Evolutionary conservation across 345 rosid genomes (phyloP), one percentile per base, ranked within the genome.

Genomic region (Punica granatum): DNA sequence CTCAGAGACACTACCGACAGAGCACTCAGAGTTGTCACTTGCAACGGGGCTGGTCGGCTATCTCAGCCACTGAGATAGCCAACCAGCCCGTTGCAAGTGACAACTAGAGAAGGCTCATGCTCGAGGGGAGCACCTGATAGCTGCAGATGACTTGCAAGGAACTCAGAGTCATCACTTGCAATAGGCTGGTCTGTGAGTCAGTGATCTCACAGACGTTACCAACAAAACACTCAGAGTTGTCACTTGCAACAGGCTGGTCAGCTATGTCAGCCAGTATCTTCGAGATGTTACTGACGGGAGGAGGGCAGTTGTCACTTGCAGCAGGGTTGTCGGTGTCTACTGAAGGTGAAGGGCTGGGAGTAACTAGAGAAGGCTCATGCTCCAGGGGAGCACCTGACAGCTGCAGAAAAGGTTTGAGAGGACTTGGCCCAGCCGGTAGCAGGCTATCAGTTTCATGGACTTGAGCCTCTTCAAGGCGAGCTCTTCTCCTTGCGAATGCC

Each of bases 401-500:
- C 48, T 78, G 71, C 59, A 75, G 69, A 65, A 76, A 75, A 68
- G 87, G 67, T 53, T 77, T 78, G 64, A 49, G 59, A 78, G 69
- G 70, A 60, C 77, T 68, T 62, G 39, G 46, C 61, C 21, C 31
- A 0, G 3, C 32, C 33, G 23, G 1, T 8, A 54, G 19, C 26
- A 16, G 61, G 28, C 34, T 30, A 6, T 12, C 43, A 34, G 28
- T 65, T 65, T 77, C n/a, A 7, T 78, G 6, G 68, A 80, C 90
- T 59, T 82, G 84, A 0, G 62, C 71, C 62, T 64, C 83, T 81
- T 88, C 76, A 62, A 78, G 44, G 10, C 83, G 77, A 68, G 83
- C 85, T 75, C 99, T 82, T 67, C 83, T 84, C 72, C 92, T 85
- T 76, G 88, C 93, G 70, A 85, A 80, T 23, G 93, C 97, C 99